Base-by-base conservation (phyloP, 192 early-diverging fungal genomes). In the Allomyces macrogynus region DNA sequence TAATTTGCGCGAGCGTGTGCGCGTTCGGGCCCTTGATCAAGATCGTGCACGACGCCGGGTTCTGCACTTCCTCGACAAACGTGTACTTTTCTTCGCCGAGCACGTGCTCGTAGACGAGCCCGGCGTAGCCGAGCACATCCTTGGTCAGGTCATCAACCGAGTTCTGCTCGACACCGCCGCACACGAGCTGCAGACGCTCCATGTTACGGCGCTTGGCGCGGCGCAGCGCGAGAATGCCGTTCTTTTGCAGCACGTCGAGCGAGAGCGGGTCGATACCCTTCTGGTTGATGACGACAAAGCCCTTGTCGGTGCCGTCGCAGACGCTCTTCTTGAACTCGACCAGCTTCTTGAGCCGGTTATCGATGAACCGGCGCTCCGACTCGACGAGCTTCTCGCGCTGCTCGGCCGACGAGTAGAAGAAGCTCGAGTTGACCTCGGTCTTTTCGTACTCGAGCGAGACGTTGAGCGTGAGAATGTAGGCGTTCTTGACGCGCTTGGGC, bases 11-110 rank as follows among this genome's bases (percentile, higher is more conserved):
- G 71, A 99, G 84, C 24, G 89, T 90, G 73, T 97, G 91, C 40
- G 82, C 70, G 79, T 93, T 95, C 44, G 96, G 94, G 4, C 90
- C 92, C 77, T 93, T 96, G 76, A 99, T 84, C 66, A 99, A 75
- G 61, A 99, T 78, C 8, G 94, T 97, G 18, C 95, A 89, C 44
- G 89, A 92, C 67, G 79, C 81, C 18, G 93, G 92, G 68, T 89
- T 82, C 71, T 84, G 78, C 69, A 91, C 89, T 68, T 97, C 93
- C 77, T 99, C 94, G 61, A 99, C 86, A 75, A 95, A 99, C 1
- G 94, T 99, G 72, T 90, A 99, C 80, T 99, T 99, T 68, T 97
- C 91, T 76, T 99, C 96, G 60, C 94, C 95, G 65, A 99, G 75
- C 26, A 88, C 88, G 67, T 99, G 93, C 73, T 99, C 96, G 71